Evolutionary conservation across 306 rosid genomes (phyloP).

Genomic region (Delonix regia): DNA sequence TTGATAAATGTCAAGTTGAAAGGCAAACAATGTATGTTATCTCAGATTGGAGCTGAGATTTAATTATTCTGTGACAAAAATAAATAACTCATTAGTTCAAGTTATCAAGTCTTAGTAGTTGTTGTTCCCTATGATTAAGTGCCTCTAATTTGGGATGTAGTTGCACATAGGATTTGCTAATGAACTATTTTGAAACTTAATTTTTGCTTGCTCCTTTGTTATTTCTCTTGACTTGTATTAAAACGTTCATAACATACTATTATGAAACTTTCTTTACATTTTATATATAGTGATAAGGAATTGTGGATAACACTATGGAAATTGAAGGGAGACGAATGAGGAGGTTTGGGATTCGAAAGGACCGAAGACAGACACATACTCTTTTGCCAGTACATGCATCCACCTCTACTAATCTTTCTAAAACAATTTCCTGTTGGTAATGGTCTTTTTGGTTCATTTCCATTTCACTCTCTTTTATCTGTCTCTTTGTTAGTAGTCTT

Average conservation of each 20-base stretch:
- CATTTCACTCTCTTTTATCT: not conserved
- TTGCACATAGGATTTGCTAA: not conserved
- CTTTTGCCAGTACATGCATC: slow-evolving; percentile 40
- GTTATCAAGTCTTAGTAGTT: not conserved
- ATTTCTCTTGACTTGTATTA: not conserved
- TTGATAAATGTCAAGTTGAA: not conserved
- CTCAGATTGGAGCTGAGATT: not conserved
- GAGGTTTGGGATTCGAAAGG: slow-evolving; percentile 39
- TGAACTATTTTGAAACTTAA: not conserved
- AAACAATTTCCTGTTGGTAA: slow-evolving; percentile 49
- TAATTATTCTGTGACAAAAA: not conserved
- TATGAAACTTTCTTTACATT: not conserved
- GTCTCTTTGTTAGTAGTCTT: not conserved
- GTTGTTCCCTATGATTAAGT: not conserved
- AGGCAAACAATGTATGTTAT: not conserved
- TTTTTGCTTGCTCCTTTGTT: not conserved
- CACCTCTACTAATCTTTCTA: slow-evolving; percentile 19
- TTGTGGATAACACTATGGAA: slow-evolving; percentile 16
- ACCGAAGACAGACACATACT: not conserved
- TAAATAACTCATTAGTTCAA: not conserved
- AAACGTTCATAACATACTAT: not conserved
- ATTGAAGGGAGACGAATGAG: slow-evolving; percentile 41
- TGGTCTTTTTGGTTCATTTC: not conserved
- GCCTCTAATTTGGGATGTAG: not conserved
- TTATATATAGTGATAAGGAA: not conserved